These are phyloP conservation scores for Dactylellina cionopaga DNA, from an alignment of 2,329 filamentous ascomycete genomes.

Conservation along the genomic window DNA sequence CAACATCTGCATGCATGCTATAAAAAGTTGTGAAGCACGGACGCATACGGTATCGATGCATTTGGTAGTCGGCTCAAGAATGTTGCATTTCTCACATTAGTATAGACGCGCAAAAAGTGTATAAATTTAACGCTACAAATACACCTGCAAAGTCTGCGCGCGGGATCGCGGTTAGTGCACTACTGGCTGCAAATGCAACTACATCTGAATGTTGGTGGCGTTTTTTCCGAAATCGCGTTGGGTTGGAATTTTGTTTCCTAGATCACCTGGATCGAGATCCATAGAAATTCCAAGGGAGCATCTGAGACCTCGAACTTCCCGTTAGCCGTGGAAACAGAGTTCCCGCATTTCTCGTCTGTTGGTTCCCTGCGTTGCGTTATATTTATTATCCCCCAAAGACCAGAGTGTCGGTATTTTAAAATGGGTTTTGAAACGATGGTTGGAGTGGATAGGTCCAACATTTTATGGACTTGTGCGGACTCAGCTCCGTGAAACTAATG, in stretches of 20 bases:
- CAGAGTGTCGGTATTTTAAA: slow-evolving; percentile 29
- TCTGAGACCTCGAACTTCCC: too few relatives aligned
- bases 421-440: slow-evolving; percentile 13
- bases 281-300: too few relatives aligned
- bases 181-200: too few relatives aligned
- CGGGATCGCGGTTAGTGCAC: too few relatives aligned
- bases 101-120: slow-evolving; percentile 33
- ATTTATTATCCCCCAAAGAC: background rate
- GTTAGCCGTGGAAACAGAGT: slow-evolving; percentile 3
- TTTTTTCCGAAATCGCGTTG: too few relatives aligned
- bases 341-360: slow-evolving; percentile 6
- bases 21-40: background rate
- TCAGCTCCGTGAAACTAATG: too few relatives aligned
- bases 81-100: slow-evolving; percentile 8
- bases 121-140: slow-evolving; percentile 11
- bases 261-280: too few relatives aligned
- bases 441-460: slow-evolving; percentile 21
- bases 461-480: background rate
- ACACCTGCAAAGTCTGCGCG: too few relatives aligned
- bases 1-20: slow-evolving; percentile 12
- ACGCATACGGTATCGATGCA: slow-evolving; percentile 22
- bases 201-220: too few relatives aligned
- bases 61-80: slow-evolving; percentile 28
- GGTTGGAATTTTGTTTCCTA: too few relatives aligned
- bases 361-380: too few relatives aligned